These are phyloP conservation scores for Rhizopogon hawkerae DNA, from an alignment of 1,284 basidiomycete species.

Conservation along the genomic window DNA sequence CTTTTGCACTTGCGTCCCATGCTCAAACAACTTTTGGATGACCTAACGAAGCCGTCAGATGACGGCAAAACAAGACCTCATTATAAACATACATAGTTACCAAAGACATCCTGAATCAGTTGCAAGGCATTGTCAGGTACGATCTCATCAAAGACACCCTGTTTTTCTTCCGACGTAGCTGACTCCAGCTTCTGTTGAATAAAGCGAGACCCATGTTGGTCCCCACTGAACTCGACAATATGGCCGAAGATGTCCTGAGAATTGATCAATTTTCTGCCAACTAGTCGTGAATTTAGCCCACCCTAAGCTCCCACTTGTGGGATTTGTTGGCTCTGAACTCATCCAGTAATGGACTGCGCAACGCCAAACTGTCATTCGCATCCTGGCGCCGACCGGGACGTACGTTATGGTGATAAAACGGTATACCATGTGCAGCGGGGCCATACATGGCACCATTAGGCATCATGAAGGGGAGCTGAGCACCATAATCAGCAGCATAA, in stretches of 20 bases:
- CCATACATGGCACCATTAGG: constrained; percentile 37
- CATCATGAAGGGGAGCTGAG: constrained; percentile 41
- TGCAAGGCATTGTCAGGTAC: constrained; percentile 68
- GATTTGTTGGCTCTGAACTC: constrained; percentile 79
- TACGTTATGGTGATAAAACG: constrained; percentile 34
- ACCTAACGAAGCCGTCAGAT: constrained; percentile 45
- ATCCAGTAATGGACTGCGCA: constrained; percentile 69
- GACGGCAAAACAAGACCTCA: not conserved
- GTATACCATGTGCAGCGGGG: constrained; percentile 24
- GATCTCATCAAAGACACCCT: constrained; percentile 86
- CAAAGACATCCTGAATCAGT: constrained; percentile 92
- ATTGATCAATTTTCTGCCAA: constrained; percentile 7
- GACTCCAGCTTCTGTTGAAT: constrained; percentile 81
- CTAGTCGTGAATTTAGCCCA: constrained; percentile 27
- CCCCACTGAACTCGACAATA: constrained; percentile 87
- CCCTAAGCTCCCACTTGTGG: constrained; percentile 74
- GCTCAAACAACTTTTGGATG: constrained; percentile 92
- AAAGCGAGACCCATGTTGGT: constrained; percentile 90
- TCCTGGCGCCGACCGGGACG: constrained; percentile 37
- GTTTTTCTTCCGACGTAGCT: constrained; percentile 70
- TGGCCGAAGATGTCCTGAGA: constrained; percentile 77
- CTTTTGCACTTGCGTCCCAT: constrained; percentile 75
- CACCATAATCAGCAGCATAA: constrained; percentile 42
- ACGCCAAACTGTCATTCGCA: constrained; percentile 26
- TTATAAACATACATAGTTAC: constrained; percentile 73